Percentiles rank a stretch among this genome's conserved stretches.
Conservation (phyloP, 208 protist genomes). For the Angomonas deanei region DNA sequence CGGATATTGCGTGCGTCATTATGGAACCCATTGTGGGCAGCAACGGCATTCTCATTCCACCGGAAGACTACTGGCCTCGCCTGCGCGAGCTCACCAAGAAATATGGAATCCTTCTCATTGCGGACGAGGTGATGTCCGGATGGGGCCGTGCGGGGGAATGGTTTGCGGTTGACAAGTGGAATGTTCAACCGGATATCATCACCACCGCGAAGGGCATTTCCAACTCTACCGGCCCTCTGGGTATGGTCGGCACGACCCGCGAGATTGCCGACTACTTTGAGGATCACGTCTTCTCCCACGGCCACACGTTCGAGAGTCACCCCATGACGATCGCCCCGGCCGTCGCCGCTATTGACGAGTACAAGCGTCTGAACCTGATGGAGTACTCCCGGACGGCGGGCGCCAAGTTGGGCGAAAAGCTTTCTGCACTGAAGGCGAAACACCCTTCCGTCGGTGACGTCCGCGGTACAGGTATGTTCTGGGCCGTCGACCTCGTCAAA, state of each 20-base stretch:
- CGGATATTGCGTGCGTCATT: conserved; percentile 10
- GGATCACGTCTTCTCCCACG: neutral
- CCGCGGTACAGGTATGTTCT: conserved; percentile 2
- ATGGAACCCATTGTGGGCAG: conserved; percentile 12
- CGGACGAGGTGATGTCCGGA: conserved; percentile 6
- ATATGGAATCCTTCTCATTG: conserved; percentile 3
- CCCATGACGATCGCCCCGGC: conserved; percentile 1
- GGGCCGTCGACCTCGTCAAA: conserved; percentile 3
- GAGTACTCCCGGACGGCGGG: conserved; percentile 2
- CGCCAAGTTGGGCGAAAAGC: neutral
- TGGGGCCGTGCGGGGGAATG: conserved; percentile 6
- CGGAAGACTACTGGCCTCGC: conserved; percentile 1
- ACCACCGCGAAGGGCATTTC: conserved; percentile 5
- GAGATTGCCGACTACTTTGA: conserved; percentile 6
- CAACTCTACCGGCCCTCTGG: neutral
- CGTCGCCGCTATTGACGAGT: neutral
- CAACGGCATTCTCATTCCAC: conserved; percentile 4
- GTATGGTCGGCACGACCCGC: conserved; percentile 2
- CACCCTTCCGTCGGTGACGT: neutral
- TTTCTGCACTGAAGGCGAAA: neutral
- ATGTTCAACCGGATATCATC: neutral
- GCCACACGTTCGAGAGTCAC: conserved; percentile 3
- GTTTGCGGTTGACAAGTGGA: conserved; percentile 6
- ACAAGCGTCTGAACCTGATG: conserved; percentile 6
- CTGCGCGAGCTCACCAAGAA: conserved; percentile 8